Percentiles rank a stretch among this genome's conserved stretches.
Conservation (phyloP, 768 basidiomycete genomes). For the Lepiota venenata region DNA sequence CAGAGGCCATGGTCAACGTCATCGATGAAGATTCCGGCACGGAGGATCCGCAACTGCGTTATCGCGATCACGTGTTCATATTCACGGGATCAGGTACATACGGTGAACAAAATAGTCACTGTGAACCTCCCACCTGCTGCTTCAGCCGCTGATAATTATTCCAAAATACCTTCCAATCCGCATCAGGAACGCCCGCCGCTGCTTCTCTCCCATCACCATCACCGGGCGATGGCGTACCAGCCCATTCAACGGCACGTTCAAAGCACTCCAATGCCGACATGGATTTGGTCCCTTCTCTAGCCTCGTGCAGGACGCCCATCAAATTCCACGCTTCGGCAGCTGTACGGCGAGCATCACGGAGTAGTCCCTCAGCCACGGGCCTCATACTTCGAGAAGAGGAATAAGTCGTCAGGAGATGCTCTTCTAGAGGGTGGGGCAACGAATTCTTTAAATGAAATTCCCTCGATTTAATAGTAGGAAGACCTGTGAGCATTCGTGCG, state of each 20-base stretch:
- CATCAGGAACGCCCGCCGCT: conserved; percentile 50
- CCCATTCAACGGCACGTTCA: conserved; percentile 68
- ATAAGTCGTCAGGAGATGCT: conserved; percentile 41
- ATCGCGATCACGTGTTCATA: not conserved
- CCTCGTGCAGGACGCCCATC: conserved; percentile 63
- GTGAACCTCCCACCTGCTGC: conserved; percentile 15
- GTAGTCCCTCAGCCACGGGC: conserved; percentile 50
- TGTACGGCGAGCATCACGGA: conserved; percentile 67
- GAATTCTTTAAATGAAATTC: conserved; percentile 24
- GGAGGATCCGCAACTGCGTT: no score
- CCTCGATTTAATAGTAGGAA: conserved; percentile 30
- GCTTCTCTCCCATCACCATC: conserved; percentile 32
- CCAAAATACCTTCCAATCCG: conserved; percentile 61
- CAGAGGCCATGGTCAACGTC: conserved; percentile 20
- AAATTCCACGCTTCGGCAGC: conserved; percentile 77
- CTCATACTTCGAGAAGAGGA: conserved; percentile 46
- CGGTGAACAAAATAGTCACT: not conserved
- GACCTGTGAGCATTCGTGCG: conserved; percentile 47
- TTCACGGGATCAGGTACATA: not conserved
- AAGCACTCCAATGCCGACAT: conserved; percentile 55
- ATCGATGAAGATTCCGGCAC: no score
- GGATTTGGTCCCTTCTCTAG: conserved; percentile 30
- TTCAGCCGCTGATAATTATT: conserved; percentile 56
- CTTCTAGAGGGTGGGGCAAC: conserved; percentile 18
- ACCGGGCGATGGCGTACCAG: conserved; percentile 39